Evolutionary conservation across 352 stramenopile species (phyloP), one percentile per base, ranked within the genome.

Genomic region (Phytophthora fragariae): DNA sequence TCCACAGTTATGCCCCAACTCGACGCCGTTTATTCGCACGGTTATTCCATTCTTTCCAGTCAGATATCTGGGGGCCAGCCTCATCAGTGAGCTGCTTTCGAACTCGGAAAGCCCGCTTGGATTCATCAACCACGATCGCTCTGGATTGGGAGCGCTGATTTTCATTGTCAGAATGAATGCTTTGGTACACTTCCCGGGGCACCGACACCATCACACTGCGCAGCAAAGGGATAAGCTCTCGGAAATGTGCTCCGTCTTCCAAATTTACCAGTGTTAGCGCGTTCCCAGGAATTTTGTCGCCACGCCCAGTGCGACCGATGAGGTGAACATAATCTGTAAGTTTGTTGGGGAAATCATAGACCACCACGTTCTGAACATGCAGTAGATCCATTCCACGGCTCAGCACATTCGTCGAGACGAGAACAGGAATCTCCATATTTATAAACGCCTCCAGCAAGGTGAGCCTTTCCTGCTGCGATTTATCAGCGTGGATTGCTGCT

Each of bases 341-440:
- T 35, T 75, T 85, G 27, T 76, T 77, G 6, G 88, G 88, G 11
- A 91, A 83, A 54, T 95, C 88, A 69, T 93, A 95, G 2, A 95
- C 71, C 9, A 94, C 85, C 11, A 95, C 84, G 21, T 86, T 85
- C 39, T 91, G 72, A 17, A 93, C 84, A 3, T 84, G 76, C 7
- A 93, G 58, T 14, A 93, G 39, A 57, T 95, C 78, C 68, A 93
- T 92, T 21, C 88, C 88, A 33, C 88, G 88, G 15, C 86, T 86
- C n/a, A 95, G 61, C 29, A 93, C 76, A 56, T 85, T 91, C 6
- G 88, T 95, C 0, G 86, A 85, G 6, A 95, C 85, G 6, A 93
- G 70, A 29, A 93, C 75, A 3, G 68, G 72, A 2, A 84, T 55
- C 7, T 81, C 56, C 57, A 85, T 52, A 10, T 82, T 85, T 19